Percentiles rank a stretch among this genome's conserved stretches.
These are phyloP conservation scores for Umbilicaria muhlenbergii DNA, from an alignment of 495 filamentous ascomycete genomes.

Conservation along the genomic window DNA sequence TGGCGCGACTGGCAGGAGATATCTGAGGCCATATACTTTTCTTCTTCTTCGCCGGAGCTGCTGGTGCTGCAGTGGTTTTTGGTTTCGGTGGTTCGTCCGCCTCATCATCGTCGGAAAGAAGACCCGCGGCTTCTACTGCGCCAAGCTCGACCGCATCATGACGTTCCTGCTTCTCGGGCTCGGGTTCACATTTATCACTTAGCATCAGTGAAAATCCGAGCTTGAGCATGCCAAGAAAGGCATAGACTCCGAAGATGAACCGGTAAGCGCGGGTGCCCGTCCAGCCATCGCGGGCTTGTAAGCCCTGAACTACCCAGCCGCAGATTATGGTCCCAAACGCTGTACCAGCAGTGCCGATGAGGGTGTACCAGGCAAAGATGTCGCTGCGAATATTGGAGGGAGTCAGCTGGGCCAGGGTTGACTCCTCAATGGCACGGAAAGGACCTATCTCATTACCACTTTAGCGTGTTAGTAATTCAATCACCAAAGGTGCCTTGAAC, in stretches of 20 bases:
- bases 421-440: conserved; percentile 78
- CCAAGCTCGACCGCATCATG: conserved; percentile 10
- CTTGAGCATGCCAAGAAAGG: conserved; percentile 52
- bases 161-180: conserved; percentile 11
- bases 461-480: conserved; percentile 5
- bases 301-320: conserved; percentile 45
- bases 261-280: conserved; percentile 45
- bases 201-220: conserved; percentile 41
- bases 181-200: conserved; percentile 40
- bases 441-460: conserved; percentile 70
- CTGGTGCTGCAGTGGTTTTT: neutral
- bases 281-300: conserved; percentile 34
- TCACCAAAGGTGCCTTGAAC: neutral
- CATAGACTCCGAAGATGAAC: conserved; percentile 54
- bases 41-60: conserved; percentile 5
- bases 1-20: conserved; percentile 36
- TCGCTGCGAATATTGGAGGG: conserved; percentile 43
- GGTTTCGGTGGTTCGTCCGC: neutral
- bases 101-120: conserved; percentile 11
- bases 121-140: conserved; percentile 5
- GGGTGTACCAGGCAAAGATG: conserved; percentile 71
- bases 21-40: conserved; percentile 31
- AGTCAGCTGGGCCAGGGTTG: conserved; percentile 59
- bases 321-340: conserved; percentile 49
- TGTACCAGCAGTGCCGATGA: conserved; percentile 47